A percentile compares a stretch with the other conserved stretches of the same genome.
phyloP scores from a whole-genome alignment of 768 basidiomycete genomes.

The Lanmaoa rubissima region DNA sequence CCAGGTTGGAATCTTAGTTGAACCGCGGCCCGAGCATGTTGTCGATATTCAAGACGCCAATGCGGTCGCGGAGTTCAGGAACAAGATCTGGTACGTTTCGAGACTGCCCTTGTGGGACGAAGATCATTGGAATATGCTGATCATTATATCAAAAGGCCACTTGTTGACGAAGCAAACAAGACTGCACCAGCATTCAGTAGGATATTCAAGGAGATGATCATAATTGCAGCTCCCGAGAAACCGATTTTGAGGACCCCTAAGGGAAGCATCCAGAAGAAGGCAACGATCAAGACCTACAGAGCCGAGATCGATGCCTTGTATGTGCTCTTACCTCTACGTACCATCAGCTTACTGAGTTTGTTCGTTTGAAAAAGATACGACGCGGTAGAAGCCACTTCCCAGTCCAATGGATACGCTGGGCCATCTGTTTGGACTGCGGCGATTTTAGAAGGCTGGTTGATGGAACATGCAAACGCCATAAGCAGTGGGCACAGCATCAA shows the following conservation, averaged over 20 bases:
- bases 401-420: background rate
- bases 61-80: slow-evolving; percentile 11
- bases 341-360: background rate
- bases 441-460: slow-evolving; percentile 3
- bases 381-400: background rate
- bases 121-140: background rate
- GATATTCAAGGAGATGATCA: slow-evolving; percentile 51
- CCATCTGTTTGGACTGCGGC: slow-evolving; percentile 6
- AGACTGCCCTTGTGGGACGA: background rate
- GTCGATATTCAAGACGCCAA: slow-evolving; percentile 15
- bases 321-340: background rate
- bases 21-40: slow-evolving; percentile 20
- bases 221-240: slow-evolving; percentile 38
- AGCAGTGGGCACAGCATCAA: background rate
- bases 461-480: background rate
- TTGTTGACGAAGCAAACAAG: slow-evolving; percentile 40
- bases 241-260: slow-evolving; percentile 40
- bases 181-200: slow-evolving; percentile 38
- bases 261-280: slow-evolving; percentile 22
- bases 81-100: slow-evolving; percentile 24
- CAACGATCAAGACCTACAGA: slow-evolving; percentile 14
- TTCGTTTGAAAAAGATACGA: slow-evolving; percentile 7
- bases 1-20: slow-evolving; percentile 31
- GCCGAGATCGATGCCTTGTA: slow-evolving; percentile 25
- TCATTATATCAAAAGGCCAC: slow-evolving; percentile 23